Percentiles rank a stretch among this genome's conserved stretches.
Evolutionary conservation across 73 alveolate genomes (phyloP).

Genomic region (Paramecium tetraurelia): DNA sequence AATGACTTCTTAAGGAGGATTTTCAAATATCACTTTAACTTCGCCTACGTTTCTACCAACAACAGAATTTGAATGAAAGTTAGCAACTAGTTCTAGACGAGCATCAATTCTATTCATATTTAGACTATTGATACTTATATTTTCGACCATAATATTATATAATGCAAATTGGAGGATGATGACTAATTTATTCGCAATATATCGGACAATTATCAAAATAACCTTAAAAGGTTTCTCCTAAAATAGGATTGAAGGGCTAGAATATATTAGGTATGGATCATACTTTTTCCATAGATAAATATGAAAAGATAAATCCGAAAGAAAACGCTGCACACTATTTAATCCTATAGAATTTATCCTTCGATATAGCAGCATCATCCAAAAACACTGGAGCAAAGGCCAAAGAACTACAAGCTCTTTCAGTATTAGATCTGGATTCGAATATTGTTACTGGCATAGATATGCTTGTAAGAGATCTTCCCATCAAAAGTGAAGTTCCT

Average conservation of each 20-base stretch:
- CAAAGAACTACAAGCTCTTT: constrained; percentile 63
- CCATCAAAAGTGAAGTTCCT: constrained; percentile 67
- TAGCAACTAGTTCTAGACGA: constrained; percentile 54
- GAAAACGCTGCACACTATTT: constrained; percentile 65
- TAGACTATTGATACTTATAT: background rate
- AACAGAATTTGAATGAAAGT: constrained; percentile 64
- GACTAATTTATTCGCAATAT: constrained; percentile 67
- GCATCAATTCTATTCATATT: constrained; percentile 34
- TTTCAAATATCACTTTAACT: constrained; percentile 47
- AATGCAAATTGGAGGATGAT: constrained; percentile 70
- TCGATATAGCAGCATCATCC: constrained; percentile 70
- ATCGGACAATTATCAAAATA: constrained; percentile 65
- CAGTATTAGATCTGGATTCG: constrained; percentile 75
- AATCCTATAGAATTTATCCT: constrained; percentile 68
- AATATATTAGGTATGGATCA: background rate
- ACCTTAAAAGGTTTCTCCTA: constrained; percentile 89
- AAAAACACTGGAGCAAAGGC: constrained; percentile 72
- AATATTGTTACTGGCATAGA: constrained; percentile 81
- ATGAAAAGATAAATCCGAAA: constrained; percentile 48
- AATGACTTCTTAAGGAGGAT: constrained; percentile 47
- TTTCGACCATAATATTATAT: constrained; percentile 40
- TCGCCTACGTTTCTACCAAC: constrained; percentile 58
- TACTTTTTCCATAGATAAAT: constrained; percentile 67
- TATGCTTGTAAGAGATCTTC: constrained; percentile 74
- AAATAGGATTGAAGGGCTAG: constrained; percentile 88